phyloP scores from a whole-genome alignment of 176 grass and related monocot genomes.

The Otatea glauca region DNA sequence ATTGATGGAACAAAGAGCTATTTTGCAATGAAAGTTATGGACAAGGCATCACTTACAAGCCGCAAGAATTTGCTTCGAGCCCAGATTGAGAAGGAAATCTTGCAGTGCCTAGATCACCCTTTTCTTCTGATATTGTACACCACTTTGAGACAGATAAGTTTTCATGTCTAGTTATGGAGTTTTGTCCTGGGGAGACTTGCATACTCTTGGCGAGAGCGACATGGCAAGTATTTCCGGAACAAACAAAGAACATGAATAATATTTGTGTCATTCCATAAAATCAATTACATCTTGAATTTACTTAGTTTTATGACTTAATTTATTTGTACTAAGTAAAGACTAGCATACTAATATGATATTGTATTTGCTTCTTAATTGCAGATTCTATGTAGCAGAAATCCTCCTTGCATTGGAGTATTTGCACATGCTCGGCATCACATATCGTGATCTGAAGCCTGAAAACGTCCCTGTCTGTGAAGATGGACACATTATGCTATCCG shows the following conservation, averaged over 20 bases:
- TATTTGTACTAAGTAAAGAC: neutral
- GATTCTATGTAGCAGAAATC: constrained; percentile 91
- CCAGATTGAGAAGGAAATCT: too few species aligned
- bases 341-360: constrained; percentile 10
- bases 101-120: too few species aligned
- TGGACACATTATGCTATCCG: too few species aligned
- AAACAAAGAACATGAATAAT: constrained; percentile 37
- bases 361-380: constrained; percentile 41
- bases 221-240: constrained; percentile 83
- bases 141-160: too few species aligned
- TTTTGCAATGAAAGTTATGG: too few species aligned
- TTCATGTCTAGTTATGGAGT: constrained; percentile 87
- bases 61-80: too few species aligned
- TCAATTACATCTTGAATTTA: constrained; percentile 33
- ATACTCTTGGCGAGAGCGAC: constrained; percentile 71
- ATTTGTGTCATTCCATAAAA: neutral
- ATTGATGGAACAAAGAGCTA: too few species aligned
- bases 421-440: constrained; percentile 91
- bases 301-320: neutral
- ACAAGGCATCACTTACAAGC: too few species aligned
- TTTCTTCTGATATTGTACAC: too few species aligned
- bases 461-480: constrained; percentile 86
- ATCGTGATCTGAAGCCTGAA: constrained; percentile 91
- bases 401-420: constrained; percentile 91
- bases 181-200: constrained; percentile 81